phyloP scores from a whole-genome alignment of 1,139 yeast species.

The Blastobotrys illinoisensis region DNA sequence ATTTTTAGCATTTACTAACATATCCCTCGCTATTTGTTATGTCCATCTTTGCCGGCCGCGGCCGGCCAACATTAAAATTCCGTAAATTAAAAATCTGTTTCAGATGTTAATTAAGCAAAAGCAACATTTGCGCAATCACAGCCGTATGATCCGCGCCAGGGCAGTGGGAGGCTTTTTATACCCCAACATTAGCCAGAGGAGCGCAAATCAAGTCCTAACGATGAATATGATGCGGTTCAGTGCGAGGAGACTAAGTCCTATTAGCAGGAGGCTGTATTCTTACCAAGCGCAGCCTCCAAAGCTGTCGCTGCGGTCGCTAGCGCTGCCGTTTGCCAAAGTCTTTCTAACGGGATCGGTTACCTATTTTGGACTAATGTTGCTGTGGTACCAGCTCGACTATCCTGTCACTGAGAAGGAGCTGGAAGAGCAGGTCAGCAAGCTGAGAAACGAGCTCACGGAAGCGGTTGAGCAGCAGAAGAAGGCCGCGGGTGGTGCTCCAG shows the following conservation, averaged over 20 bases:
- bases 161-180: not conserved
- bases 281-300: not conserved
- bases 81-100: not conserved
- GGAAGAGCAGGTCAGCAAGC: not conserved
- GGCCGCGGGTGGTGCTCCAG: not conserved
- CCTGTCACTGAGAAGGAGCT: slow-evolving; percentile 9
- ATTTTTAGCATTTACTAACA: not conserved
- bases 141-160: not conserved
- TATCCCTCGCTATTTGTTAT: slow-evolving; percentile 5
- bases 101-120: not conserved
- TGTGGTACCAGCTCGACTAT: slow-evolving; percentile 19
- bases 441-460: slow-evolving; percentile 1
- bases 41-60: not conserved
- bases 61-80: too few relatives aligned
- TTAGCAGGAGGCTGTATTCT: not conserved
- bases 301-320: not conserved
- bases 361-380: slow-evolving; percentile 20
- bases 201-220: not conserved
- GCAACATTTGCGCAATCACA: not conserved
- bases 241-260: not conserved
- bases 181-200: not conserved
- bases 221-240: not conserved
- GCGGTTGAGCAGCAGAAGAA: not conserved
- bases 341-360: slow-evolving; percentile 18
- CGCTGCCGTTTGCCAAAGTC: slow-evolving; percentile 18